These are phyloP conservation scores for Zasmidium citrigriseum DNA, from an alignment of 2,329 filamentous ascomycete genomes.

Conservation along the genomic window DNA sequence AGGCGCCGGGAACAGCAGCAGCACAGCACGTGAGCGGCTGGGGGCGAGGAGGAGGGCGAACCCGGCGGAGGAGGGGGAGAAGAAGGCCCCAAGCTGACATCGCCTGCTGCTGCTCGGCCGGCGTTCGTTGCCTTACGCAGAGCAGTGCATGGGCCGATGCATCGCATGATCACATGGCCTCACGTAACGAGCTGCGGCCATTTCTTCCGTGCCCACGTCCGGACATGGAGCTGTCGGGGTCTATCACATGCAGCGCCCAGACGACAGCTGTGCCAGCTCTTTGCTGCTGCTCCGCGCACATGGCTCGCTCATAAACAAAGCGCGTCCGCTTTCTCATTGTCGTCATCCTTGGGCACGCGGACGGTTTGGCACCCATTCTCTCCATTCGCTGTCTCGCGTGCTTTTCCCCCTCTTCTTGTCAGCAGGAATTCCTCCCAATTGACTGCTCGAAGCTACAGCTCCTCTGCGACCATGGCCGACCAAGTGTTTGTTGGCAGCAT, in stretches of 20 bases:
- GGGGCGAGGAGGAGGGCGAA: background rate
- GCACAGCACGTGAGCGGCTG: background rate
- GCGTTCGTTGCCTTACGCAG: background rate
- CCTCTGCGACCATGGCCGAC: constrained; percentile 27
- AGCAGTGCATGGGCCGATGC: background rate
- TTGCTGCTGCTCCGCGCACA: constrained; percentile 2
- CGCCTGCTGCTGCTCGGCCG: background rate
- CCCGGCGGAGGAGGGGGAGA: background rate
- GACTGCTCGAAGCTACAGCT: too few species aligned
- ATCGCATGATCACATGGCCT: constrained; percentile 6
- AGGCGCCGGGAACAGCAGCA: too few species aligned
- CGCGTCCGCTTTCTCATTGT: constrained; percentile 4
- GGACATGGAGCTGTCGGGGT: constrained; percentile 7
- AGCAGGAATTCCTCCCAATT: background rate
- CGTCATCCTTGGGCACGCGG: constrained; percentile 6
- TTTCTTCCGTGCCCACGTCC: constrained; percentile 3
- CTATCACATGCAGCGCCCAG: constrained; percentile 21
- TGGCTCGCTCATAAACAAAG: constrained; percentile 12
- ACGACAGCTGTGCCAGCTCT: constrained; percentile 16
- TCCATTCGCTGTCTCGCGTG: constrained; percentile 1
- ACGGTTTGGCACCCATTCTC: constrained; percentile 1
- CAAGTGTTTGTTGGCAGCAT: constrained; percentile 80
- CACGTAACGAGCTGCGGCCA: constrained; percentile 2
- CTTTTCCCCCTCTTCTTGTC: background rate
- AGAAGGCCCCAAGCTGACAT: background rate